Base-by-base conservation (phyloP, 176 grass and related monocot species). In the Carex scoparia region DNA sequence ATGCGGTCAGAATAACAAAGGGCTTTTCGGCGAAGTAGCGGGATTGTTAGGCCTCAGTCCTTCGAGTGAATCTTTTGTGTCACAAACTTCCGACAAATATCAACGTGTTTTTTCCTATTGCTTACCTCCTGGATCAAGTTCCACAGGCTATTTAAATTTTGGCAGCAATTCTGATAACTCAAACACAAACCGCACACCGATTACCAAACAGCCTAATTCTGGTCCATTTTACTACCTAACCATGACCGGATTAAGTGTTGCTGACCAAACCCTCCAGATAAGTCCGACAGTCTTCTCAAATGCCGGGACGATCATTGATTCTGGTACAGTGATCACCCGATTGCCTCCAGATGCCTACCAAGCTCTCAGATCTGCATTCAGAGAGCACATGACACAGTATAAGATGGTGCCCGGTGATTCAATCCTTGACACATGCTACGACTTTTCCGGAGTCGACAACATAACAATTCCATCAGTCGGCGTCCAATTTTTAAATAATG, bases 11-110 rank as follows among this genome's bases (percentile, higher is more conserved):
- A 0, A 23, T 2, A 64, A 75, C 59, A 4, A 0, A 0, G 84
- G 59, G 30, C 0, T 30, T 5, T 68, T 84, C 7, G 48, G 19
- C 7, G 10, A 32, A 23, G 33, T 6, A 40, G 86, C 86, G 9
- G 91, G 91, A 5, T 44, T 93, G 6, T 59, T 93, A 10, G 88
- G 88, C 7, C 91, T 93, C 1, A 80, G 88, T 67, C 79, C 72
- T 8, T 56, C 57, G 13, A 58, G 16, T 10, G 46, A 27, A 10
- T 93, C 91, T 6, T 28, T 93, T 19, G 63, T 84, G 48, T 90
- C 84, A 31, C 91, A 93, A 40, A 75, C 73, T 2, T 32, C 64
- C 12, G 23, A 3, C 0, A 55, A 11, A 31, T 81, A 71, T 72
- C 64, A 65, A 27, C 42, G 44, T 15, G 71, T n/a, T 31, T 93